Percentiles rank a stretch among this genome's conserved stretches.
These are phyloP conservation scores for Myxozyma udenii DNA, from an alignment of 805 yeast species.

Conservation along the genomic window DNA sequence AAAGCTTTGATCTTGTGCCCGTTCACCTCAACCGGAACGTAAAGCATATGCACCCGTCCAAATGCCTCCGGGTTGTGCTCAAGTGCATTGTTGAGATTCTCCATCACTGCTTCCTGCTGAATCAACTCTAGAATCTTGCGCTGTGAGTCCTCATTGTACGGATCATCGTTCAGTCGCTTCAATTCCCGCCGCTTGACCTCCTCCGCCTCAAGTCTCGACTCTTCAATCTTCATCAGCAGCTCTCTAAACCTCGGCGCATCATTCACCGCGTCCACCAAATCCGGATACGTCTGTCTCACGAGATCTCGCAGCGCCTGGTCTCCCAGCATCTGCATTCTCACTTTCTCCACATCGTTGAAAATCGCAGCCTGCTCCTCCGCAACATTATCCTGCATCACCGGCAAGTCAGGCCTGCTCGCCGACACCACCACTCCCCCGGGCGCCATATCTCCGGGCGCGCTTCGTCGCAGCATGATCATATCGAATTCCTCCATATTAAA, in stretches of 20 bases:
- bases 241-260: constrained; percentile 51
- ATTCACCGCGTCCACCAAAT: constrained; percentile 45
- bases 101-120: constrained; percentile 66
- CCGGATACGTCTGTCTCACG: constrained; percentile 46
- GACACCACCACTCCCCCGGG: not conserved
- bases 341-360: constrained; percentile 35
- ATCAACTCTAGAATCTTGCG: constrained; percentile 62
- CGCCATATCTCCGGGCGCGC: not conserved
- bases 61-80: constrained; percentile 89
- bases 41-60: constrained; percentile 78
- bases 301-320: constrained; percentile 38
- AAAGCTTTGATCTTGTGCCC: constrained; percentile 83
- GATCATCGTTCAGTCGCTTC: constrained; percentile 54
- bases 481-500: constrained; percentile 58
- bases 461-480: constrained; percentile 44
- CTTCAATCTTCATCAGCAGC: constrained; percentile 35
- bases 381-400: not conserved
- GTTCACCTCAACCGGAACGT: constrained; percentile 72
- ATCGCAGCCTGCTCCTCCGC: constrained; percentile 12
- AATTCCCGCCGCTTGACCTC: constrained; percentile 46
- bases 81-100: constrained; percentile 72
- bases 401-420: not conserved
- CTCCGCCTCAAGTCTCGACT: constrained; percentile 33
- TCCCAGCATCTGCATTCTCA: constrained; percentile 39
- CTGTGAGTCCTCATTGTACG: constrained; percentile 69